Conservation (phyloP, 139 green algal species). For the Chlamydomonas sp. region DNA sequence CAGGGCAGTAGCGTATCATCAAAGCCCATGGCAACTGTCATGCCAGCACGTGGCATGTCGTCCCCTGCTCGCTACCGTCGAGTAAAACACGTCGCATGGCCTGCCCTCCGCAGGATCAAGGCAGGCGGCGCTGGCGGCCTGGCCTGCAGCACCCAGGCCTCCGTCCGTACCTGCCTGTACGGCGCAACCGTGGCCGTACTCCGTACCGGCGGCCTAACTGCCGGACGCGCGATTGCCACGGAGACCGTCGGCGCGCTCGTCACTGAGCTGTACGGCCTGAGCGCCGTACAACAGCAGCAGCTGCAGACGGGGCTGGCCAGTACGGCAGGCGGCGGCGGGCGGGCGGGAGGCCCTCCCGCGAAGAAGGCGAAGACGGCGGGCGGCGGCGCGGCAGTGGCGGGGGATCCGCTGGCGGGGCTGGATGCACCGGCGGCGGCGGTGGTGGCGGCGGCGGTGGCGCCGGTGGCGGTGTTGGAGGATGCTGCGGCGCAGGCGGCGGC, state of each 20-base stretch:
- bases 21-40: too few species aligned
- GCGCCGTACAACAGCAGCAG: constrained; percentile 21
- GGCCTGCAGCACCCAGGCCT: background rate
- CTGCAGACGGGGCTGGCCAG: background rate
- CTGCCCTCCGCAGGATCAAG: background rate
- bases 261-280: constrained; percentile 63
- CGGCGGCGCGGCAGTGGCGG: background rate
- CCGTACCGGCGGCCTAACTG: constrained; percentile 33
- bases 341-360: background rate
- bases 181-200: constrained; percentile 39
- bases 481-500: constrained; percentile 23
- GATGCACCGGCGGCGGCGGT: constrained; percentile 12
- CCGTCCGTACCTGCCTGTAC: constrained; percentile 47
- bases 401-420: constrained; percentile 17
- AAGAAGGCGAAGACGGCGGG: constrained; percentile 24
- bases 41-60: too few species aligned
- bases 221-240: constrained; percentile 37
- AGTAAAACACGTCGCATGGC: too few species aligned
- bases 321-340: constrained; percentile 21
- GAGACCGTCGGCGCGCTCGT: constrained; percentile 28
- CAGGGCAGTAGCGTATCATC: too few species aligned
- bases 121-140: constrained; percentile 22
- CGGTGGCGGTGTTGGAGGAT: background rate
- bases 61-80: too few species aligned
- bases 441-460: constrained; percentile 18